Evolutionary conservation across 2,329 filamentous ascomycete genomes (phyloP).

Genomic region (Beauveria medogensis): DNA sequence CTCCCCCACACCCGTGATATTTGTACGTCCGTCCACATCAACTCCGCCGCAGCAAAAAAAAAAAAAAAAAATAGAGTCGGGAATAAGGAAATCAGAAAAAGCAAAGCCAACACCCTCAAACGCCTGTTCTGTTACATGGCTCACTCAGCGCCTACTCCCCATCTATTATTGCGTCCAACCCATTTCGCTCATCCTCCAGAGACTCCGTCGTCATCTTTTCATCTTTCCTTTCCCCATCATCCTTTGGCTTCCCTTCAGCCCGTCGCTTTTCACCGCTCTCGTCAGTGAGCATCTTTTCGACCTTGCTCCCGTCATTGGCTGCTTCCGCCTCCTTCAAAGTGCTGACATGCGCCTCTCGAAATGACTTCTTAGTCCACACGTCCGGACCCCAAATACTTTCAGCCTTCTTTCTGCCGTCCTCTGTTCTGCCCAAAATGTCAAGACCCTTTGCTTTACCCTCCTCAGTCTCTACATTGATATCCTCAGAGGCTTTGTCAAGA

Average conservation of each 20-base stretch:
- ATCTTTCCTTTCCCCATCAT: conserved; percentile 26
- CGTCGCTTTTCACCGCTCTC: background rate
- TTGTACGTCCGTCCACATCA: background rate
- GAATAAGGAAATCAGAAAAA: background rate
- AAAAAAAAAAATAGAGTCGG: background rate
- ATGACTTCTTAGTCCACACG: conserved; percentile 34
- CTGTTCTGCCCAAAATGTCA: conserved; percentile 43
- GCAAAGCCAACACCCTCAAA: background rate
- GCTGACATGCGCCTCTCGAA: background rate
- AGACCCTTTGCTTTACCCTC: conserved; percentile 42
- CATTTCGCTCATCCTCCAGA: conserved; percentile 38
- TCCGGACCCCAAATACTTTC: conserved; percentile 43
- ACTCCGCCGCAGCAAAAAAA: background rate
- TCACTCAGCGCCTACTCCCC: conserved; percentile 24
- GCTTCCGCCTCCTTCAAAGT: background rate
- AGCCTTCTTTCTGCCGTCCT: conserved; percentile 40
- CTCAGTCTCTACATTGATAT: conserved; percentile 36
- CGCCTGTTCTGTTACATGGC: conserved; percentile 9
- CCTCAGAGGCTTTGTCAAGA: conserved; percentile 38
- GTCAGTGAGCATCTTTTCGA: conserved; percentile 21
- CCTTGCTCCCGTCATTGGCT: conserved; percentile 33
- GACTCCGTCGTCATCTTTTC: conserved; percentile 33
- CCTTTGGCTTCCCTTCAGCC: conserved; percentile 33
- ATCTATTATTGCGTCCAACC: conserved; percentile 38
- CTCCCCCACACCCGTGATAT: conserved; percentile 1